Conservation (phyloP, 176 grass and related monocot genomes). For the Puccinellia tenuiflora region DNA sequence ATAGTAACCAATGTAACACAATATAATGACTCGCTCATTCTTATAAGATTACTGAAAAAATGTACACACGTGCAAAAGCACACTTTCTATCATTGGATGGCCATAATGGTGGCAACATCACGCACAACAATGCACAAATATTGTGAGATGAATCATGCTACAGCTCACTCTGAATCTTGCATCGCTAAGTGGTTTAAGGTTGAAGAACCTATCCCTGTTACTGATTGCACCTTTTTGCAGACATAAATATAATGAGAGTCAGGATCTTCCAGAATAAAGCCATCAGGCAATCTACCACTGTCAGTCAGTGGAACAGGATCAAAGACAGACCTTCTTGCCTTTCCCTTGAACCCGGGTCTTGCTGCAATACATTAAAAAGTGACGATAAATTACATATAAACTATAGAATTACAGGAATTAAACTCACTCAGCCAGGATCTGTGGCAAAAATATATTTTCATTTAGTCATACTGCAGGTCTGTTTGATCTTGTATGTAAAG, state of each 20-base stretch:
- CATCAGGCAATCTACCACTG: slow-evolving; percentile 51
- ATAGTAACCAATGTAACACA: slow-evolving; percentile 2
- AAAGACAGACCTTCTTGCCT: slow-evolving; percentile 48
- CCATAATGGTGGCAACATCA: slow-evolving; percentile 41
- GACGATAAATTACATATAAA: neutral
- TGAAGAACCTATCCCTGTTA: slow-evolving; percentile 23
- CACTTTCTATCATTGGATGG: slow-evolving; percentile 33
- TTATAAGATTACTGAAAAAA: slow-evolving; percentile 25
- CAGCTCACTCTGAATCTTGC: slow-evolving; percentile 21
- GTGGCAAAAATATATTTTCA: neutral
- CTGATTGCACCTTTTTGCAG: slow-evolving; percentile 60
- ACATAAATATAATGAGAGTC: slow-evolving; percentile 95
- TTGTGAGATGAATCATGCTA: slow-evolving; percentile 25
- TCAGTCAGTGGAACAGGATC: slow-evolving; percentile 84
- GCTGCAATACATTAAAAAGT: slow-evolving; percentile 59
- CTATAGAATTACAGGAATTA: neutral
- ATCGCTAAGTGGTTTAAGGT: slow-evolving; percentile 8
- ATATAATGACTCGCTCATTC: slow-evolving; percentile 16
- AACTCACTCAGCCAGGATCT: neutral
- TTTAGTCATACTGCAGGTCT: neutral
- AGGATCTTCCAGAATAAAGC: slow-evolving; percentile 81
- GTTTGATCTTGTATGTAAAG: neutral
- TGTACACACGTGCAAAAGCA: slow-evolving; percentile 15
- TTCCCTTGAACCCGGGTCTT: slow-evolving; percentile 65
- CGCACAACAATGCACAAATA: slow-evolving; percentile 18